Conservation (phyloP, 2,329 filamentous ascomycete genomes). For the Aphanoascus verrucosus region DNA sequence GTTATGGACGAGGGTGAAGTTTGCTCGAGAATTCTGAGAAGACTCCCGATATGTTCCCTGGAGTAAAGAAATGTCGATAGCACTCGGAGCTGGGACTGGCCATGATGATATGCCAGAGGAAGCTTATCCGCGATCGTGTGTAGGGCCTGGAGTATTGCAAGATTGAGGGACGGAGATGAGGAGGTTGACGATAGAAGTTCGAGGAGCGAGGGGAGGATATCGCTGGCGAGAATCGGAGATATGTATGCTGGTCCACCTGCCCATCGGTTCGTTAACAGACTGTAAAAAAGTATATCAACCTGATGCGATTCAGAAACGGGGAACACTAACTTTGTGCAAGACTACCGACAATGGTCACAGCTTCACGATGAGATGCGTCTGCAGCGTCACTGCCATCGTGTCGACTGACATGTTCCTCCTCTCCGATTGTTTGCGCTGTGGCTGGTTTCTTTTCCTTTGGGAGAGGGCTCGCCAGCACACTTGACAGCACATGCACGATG, state of each 20-base stretch:
- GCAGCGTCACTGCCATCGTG: slow-evolving; percentile 47
- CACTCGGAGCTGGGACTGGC: slow-evolving; percentile 40
- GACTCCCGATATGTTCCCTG: slow-evolving; percentile 48
- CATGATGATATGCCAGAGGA: slow-evolving; percentile 41
- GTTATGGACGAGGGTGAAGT: slow-evolving; percentile 42
- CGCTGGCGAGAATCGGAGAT: slow-evolving; percentile 57
- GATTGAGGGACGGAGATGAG: slow-evolving; percentile 55
- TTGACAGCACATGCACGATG: slow-evolving; percentile 45
- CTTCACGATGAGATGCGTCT: slow-evolving; percentile 61
- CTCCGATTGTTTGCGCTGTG: slow-evolving; percentile 23
- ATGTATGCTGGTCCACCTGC: slow-evolving; percentile 72
- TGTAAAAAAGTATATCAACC: neutral
- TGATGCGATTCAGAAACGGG: neutral
- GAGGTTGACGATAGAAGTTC: slow-evolving; percentile 55
- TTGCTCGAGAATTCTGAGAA: slow-evolving; percentile 56
- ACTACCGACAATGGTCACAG: slow-evolving; percentile 73
- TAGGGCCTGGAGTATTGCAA: slow-evolving; percentile 64
- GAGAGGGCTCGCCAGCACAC: slow-evolving; percentile 38
- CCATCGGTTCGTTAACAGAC: neutral
- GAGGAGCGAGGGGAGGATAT: slow-evolving; percentile 59
- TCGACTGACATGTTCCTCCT: slow-evolving; percentile 33
- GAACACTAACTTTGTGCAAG: slow-evolving; percentile 62
- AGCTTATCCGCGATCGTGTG: slow-evolving; percentile 60
- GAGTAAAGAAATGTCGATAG: slow-evolving; percentile 58
- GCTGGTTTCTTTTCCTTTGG: slow-evolving; percentile 26